A percentile compares a stretch with the other conserved stretches of the same genome.
These are phyloP conservation scores for Tylopilus sp. DNA, from an alignment of 768 basidiomycete species.

Conservation along the genomic window DNA sequence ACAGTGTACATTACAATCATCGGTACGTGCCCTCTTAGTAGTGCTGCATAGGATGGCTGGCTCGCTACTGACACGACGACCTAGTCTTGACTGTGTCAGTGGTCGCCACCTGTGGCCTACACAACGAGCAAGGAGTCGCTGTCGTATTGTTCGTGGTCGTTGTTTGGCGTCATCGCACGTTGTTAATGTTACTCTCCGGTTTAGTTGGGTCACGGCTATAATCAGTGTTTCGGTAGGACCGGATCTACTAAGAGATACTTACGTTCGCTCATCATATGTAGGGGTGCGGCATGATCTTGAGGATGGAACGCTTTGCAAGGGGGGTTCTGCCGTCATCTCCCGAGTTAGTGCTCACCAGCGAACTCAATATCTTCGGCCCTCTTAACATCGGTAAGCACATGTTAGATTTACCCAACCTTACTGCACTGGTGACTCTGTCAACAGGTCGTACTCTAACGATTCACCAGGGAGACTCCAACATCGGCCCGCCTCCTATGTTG, in stretches of 20 bases:
- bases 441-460: background rate
- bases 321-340: background rate
- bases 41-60: background rate
- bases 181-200: slow-evolving; percentile 3
- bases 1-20: slow-evolving; percentile 4
- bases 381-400: background rate
- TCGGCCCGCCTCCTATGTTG: background rate
- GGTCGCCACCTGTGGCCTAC: background rate
- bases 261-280: background rate
- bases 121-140: background rate
- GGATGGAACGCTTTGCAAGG: slow-evolving; percentile 22
- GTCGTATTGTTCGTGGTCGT: slow-evolving; percentile 7
- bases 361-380: background rate
- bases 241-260: background rate
- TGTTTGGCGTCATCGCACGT: background rate
- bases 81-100: slow-evolving; percentile 6
- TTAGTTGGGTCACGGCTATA: slow-evolving; percentile 14
- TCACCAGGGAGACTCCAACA: background rate
- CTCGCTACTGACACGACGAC: background rate
- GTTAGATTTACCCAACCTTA: no score
- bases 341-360: slow-evolving; percentile 7
- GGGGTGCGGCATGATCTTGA: slow-evolving; percentile 26
- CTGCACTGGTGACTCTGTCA: background rate
- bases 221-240: slow-evolving; percentile 13
- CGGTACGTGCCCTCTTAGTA: slow-evolving; percentile 8